These are phyloP conservation scores for Serpula lacrymans DNA, from an alignment of 768 basidiomycete genomes.

Conservation along the genomic window DNA sequence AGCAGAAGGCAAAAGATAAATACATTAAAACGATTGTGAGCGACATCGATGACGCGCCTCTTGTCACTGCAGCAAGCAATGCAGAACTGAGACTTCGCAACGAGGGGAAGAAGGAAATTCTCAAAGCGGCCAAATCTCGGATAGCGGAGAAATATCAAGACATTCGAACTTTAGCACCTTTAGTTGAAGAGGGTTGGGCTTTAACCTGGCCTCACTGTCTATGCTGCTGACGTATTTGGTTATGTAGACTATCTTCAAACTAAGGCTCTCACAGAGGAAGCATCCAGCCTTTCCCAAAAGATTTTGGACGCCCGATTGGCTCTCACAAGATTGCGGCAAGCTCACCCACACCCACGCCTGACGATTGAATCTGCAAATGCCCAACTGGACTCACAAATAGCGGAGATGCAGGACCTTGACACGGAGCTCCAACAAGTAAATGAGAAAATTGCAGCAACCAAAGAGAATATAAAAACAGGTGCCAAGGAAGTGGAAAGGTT, in stretches of 20 bases:
- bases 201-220: slow-evolving; percentile 4
- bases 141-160: slow-evolving; percentile 62
- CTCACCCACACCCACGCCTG: slow-evolving; percentile 75
- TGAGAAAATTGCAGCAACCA: slow-evolving; percentile 47
- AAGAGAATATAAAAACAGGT: slow-evolving; percentile 57
- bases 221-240: neutral
- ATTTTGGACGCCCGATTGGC: slow-evolving; percentile 82
- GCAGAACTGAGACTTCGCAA: slow-evolving; percentile 58
- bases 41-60: slow-evolving; percentile 78
- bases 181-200: slow-evolving; percentile 76
- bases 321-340: slow-evolving; percentile 75
- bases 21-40: slow-evolving; percentile 86
- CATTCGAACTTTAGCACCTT: slow-evolving; percentile 58
- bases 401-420: slow-evolving; percentile 72
- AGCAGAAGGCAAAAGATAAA: slow-evolving; percentile 88
- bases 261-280: slow-evolving; percentile 48
- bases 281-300: slow-evolving; percentile 61
- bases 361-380: slow-evolving; percentile 74
- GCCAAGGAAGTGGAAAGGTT: slow-evolving; percentile 55
- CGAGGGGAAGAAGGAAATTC: slow-evolving; percentile 63
- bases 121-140: slow-evolving; percentile 62
- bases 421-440: slow-evolving; percentile 59
- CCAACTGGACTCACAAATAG: slow-evolving; percentile 72
- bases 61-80: slow-evolving; percentile 78
- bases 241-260: slow-evolving; percentile 57